Base-by-base conservation (phyloP, 2,329 filamentous ascomycete species). In the Stromatinia cepivora region DNA sequence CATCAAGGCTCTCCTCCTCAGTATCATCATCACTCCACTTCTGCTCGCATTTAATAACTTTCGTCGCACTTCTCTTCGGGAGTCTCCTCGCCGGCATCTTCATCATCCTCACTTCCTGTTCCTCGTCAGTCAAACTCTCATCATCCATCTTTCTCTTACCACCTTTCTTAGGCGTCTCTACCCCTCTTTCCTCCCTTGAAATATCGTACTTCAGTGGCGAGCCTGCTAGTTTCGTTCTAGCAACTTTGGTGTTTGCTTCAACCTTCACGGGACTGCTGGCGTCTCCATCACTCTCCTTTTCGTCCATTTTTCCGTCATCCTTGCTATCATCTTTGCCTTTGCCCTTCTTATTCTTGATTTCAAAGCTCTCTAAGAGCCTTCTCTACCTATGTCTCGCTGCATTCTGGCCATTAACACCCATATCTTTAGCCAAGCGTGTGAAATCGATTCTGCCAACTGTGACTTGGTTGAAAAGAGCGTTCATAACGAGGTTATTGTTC, bases 141-240 rank as follows among this genome's bases (percentile, higher is more conserved):
- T 66, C 50, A 36, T 66, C 25, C 25, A 34, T 31, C 50, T 57
- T 66, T 34, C 63, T 66, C 36, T 66, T 66, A 25, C 50, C 20
- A 28, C 7, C 2, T 31, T 31, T 56, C 17, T 11, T 57, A 6
- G n/a, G 63, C 31, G 36, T 45, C n/a, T 45, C 36, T 10, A 56
- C 3, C 7, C 25, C 17, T 1, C 13, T 57, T 31, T 2, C 63
- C 25, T 57, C 36, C 11, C 39, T 45, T 17, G 6, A 15, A 11
- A 34, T 31, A 20, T 45, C 50, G 13, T 56, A 20, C 25, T 56
- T 57, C 17, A 54, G 11, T 20, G 63, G 63, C 25, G 63, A 54
- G 9, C 52, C 48, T 1, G 17, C 36, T 10, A 45, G 11, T 22
- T 17, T 20, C 15, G 22, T 34, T 57, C 63, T 28, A 4, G 48